phyloP scores from a whole-genome alignment of 805 yeast genomes.

The Metschnikowia reukaufii region DNA sequence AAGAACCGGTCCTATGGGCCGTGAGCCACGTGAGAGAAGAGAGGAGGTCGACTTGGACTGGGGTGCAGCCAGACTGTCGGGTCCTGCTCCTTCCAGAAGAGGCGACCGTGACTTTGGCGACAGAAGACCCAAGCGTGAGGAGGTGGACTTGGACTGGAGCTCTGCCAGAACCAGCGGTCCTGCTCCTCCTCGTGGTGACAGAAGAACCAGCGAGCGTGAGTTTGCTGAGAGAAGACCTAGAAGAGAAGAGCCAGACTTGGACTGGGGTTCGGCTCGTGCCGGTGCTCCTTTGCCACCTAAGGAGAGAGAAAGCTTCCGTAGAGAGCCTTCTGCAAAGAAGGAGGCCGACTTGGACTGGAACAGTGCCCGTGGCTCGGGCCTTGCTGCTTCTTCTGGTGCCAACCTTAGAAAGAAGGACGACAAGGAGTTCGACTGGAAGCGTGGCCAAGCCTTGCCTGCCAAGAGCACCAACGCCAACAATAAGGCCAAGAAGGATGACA shows the following conservation, averaged over 20 bases:
- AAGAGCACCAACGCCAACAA: constrained; percentile 5
- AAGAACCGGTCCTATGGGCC: constrained; percentile 28
- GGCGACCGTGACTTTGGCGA: constrained; percentile 19
- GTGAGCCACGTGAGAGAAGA: constrained; percentile 30
- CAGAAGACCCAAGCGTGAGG: constrained; percentile 34
- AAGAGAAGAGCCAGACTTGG: constrained; percentile 42
- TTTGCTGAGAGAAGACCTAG: constrained; percentile 26
- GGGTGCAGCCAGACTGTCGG: constrained; percentile 47
- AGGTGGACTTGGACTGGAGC: constrained; percentile 43
- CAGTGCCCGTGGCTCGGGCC: constrained; percentile 19
- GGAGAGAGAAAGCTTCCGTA: constrained; percentile 22
- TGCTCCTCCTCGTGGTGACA: too few species aligned
- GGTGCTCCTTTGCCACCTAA: constrained; percentile 35
- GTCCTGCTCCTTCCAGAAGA: constrained; percentile 33
- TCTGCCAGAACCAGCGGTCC: constrained; percentile 29
- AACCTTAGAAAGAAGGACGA: constrained; percentile 25
- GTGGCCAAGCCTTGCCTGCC: constrained; percentile 35
- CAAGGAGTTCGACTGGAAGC: constrained; percentile 38
- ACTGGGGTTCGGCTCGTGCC: constrained; percentile 43
- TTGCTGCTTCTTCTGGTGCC: constrained; percentile 4
- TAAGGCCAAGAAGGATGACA: constrained; percentile 11
- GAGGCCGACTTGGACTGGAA: constrained; percentile 28
- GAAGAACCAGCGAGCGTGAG: constrained; percentile 4
- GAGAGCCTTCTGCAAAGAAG: constrained; percentile 19
- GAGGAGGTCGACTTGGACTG: constrained; percentile 64